Percentiles rank a stretch among this genome's conserved stretches.
Conservation (phyloP, 495 filamentous ascomycete species). For the Annulohypoxylon nitens region DNA sequence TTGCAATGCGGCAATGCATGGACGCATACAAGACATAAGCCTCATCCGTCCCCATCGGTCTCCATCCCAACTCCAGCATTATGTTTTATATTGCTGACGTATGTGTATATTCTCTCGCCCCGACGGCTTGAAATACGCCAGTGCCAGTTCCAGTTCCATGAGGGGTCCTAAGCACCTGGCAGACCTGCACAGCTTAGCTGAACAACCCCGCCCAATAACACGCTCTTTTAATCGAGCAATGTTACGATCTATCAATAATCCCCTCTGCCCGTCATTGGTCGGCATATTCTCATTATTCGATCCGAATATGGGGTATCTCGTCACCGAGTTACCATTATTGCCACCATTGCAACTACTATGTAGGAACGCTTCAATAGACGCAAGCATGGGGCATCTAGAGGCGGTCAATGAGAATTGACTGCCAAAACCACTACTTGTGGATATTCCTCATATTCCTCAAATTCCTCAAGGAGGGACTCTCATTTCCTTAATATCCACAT, state of each 20-base stretch:
- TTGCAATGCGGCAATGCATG: conserved; percentile 16
- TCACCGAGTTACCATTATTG: conserved; percentile 30
- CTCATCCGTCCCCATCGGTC: conserved; percentile 5
- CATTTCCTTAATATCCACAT: conserved; percentile 31
- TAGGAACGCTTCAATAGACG: conserved; percentile 24
- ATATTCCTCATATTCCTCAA: conserved; percentile 10
- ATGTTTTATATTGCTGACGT: conserved; percentile 29
- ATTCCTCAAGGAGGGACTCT: conserved; percentile 25
- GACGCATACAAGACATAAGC: conserved; percentile 11
- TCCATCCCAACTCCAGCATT: conserved; percentile 10
- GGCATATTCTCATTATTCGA: conserved; percentile 27
- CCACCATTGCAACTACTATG: conserved; percentile 11
- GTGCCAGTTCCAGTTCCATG: background rate
- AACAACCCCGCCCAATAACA: conserved; percentile 2
- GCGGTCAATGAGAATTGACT: conserved; percentile 38
- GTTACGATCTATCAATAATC: conserved; percentile 6
- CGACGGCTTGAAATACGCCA: conserved; percentile 6
- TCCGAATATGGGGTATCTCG: conserved; percentile 24
- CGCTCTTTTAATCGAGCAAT: conserved; percentile 6
- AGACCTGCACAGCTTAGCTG: background rate
- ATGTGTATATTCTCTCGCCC: conserved; percentile 14
- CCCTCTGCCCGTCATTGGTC: conserved; percentile 13
- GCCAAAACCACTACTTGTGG: conserved; percentile 21
- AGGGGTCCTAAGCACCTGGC: background rate
- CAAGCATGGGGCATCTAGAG: conserved; percentile 25